phyloP scores from a whole-genome alignment of 495 filamentous ascomycete species.

The Tuber magnatum region DNA sequence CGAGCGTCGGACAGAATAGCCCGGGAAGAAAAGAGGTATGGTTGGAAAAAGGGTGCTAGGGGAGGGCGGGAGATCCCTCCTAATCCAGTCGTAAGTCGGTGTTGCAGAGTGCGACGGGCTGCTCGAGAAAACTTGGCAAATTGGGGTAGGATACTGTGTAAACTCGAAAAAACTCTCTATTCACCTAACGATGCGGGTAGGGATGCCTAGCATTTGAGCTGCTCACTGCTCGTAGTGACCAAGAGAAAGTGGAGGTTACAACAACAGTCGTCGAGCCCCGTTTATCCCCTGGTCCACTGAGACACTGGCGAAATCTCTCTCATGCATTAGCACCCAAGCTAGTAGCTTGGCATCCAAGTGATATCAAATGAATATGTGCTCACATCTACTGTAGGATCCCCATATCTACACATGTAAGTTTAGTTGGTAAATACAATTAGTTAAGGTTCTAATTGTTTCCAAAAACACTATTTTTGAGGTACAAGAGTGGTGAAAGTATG shows the following conservation, averaged over 20 bases:
- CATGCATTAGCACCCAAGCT: too few species aligned
- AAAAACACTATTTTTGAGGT: too few species aligned
- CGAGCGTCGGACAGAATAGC: not conserved
- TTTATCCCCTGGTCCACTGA: too few species aligned
- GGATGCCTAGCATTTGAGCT: not conserved
- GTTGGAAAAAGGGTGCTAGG: not conserved
- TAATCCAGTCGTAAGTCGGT: not conserved
- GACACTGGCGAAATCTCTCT: too few species aligned
- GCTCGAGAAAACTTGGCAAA: not conserved
- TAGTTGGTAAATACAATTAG: too few species aligned
- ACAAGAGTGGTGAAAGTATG: too few species aligned
- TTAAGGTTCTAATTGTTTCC: too few species aligned
- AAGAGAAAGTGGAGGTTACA: not conserved
- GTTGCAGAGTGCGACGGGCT: not conserved
- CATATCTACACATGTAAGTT: too few species aligned
- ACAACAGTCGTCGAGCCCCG: not conserved
- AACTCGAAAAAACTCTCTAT: not conserved
- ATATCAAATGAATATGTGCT: too few species aligned
- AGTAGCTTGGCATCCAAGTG: too few species aligned
- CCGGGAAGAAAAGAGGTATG: not conserved
- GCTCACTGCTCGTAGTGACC: not conserved
- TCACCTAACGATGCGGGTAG: not conserved
- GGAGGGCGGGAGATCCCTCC: not conserved
- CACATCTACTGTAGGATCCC: too few species aligned
- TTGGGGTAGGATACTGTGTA: not conserved